These are phyloP conservation scores for Cryptosporidium viatorum DNA, from an alignment of 169 alveolate genomes.

Conservation along the genomic window DNA sequence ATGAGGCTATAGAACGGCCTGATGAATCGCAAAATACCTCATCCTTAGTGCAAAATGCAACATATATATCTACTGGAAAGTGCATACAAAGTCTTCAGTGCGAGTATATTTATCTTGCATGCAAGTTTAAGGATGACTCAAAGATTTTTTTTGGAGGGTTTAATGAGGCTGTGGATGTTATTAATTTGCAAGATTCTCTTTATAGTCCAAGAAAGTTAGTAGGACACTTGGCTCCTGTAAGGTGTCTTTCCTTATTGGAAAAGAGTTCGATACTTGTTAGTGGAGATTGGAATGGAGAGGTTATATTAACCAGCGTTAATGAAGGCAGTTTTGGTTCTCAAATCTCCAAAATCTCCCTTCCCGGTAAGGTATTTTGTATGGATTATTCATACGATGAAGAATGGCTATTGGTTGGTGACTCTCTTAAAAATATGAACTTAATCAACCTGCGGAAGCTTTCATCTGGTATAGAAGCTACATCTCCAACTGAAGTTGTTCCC, in stretches of 20 bases:
- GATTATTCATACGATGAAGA: slow-evolving; percentile 35
- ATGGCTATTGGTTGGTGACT: slow-evolving; percentile 62
- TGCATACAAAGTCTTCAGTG: slow-evolving; percentile 6
- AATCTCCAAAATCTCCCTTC: slow-evolving; percentile 22
- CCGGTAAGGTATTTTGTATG: slow-evolving; percentile 70
- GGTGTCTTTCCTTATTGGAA: slow-evolving; percentile 38
- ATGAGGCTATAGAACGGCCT: neutral
- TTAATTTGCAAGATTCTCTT: neutral
- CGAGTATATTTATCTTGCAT: slow-evolving; percentile 39
- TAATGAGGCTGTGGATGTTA: slow-evolving; percentile 24
- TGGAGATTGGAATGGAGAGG: slow-evolving; percentile 70
- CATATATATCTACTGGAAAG: slow-evolving; percentile 40
- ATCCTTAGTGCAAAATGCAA: neutral
- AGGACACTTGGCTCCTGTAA: slow-evolving; percentile 54
- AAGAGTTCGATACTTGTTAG: slow-evolving; percentile 41
- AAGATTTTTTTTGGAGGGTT: slow-evolving; percentile 46
- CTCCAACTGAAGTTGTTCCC: slow-evolving; percentile 31
- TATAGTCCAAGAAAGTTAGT: slow-evolving; percentile 16
- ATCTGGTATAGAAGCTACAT: neutral
- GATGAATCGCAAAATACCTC: neutral
- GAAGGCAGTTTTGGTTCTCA: neutral
- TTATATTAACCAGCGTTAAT: slow-evolving; percentile 12
- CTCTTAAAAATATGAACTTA: slow-evolving; percentile 58
- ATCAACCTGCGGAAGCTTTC: slow-evolving; percentile 57
- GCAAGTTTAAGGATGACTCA: slow-evolving; percentile 7